Evolutionary conservation across 768 basidiomycete genomes (phyloP).

Genomic region (Mycena amicta): DNA sequence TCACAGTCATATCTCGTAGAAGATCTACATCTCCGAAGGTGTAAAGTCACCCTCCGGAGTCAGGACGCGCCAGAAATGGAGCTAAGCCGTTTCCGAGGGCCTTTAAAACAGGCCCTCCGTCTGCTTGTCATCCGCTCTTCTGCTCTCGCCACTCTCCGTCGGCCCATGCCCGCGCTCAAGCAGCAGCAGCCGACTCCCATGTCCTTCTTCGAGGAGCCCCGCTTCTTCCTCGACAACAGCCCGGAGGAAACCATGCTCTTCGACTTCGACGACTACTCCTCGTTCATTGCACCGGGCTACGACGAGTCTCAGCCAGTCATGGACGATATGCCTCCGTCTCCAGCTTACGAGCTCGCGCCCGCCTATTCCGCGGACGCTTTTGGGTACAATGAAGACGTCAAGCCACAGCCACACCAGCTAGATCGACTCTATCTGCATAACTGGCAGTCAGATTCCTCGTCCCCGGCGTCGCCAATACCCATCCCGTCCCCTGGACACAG

Average conservation of each 20-base stretch:
- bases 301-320: neutral
- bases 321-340: conserved; percentile 29
- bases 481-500: conserved; percentile 55
- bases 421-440: conserved; percentile 4
- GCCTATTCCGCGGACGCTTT: conserved; percentile 17
- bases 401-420: conserved; percentile 22
- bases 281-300: conserved; percentile 5
- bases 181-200: conserved; percentile 34
- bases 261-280: conserved; percentile 53
- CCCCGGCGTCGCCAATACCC: conserved; percentile 50
- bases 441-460: conserved; percentile 38
- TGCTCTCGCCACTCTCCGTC: conserved; percentile 32
- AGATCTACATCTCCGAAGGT: neutral
- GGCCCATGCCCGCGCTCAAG: conserved; percentile 14
- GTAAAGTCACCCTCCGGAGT: conserved; percentile 20
- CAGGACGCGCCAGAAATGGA: conserved; percentile 17
- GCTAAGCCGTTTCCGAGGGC: conserved; percentile 36
- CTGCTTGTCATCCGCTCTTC: conserved; percentile 28
- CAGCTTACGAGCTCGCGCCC: conserved; percentile 11
- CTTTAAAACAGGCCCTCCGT: conserved; percentile 42
- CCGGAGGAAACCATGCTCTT: conserved; percentile 35
- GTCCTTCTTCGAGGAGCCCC: conserved; percentile 37
- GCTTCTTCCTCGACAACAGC: conserved; percentile 26
- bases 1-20: conserved; percentile 4
- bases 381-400: conserved; percentile 13